These are phyloP conservation scores for Tubosaeta brunneosetosa DNA, from an alignment of 768 basidiomycete species.

Conservation along the genomic window DNA sequence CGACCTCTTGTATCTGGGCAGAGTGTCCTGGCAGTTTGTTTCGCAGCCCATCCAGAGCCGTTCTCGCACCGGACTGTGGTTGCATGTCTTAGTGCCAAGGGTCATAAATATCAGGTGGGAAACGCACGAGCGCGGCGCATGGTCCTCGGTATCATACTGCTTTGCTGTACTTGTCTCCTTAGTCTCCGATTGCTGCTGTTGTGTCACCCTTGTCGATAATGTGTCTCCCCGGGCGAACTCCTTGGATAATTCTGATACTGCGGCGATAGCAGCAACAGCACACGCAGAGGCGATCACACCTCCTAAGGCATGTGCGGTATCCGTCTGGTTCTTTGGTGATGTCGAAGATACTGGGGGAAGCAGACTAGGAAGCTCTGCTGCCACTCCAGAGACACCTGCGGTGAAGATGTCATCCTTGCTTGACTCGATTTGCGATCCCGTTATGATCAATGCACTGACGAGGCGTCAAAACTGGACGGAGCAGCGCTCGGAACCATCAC, in stretches of 20 bases:
- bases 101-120: not conserved
- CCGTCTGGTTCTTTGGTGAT: not conserved
- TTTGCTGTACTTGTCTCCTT: not conserved
- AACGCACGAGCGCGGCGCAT: slow-evolving; percentile 5
- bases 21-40: not conserved
- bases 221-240: not conserved
- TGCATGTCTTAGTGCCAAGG: not conserved
- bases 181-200: not conserved
- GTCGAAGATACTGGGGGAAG: not conserved
- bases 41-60: not conserved
- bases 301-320: not conserved
- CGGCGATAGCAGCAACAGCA: not conserved
- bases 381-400: not conserved
- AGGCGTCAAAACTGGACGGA: not conserved
- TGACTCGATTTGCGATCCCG: not conserved
- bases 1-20: not conserved
- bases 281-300: not conserved
- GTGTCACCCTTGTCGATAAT: not conserved
- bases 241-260: not conserved
- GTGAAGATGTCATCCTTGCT: not conserved
- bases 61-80: not conserved
- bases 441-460: not conserved
- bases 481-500: not conserved
- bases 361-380: not conserved
- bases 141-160: not conserved